These are phyloP conservation scores for Schizophyllum amplum DNA, from an alignment of 1,284 basidiomycete genomes.

Conservation along the genomic window DNA sequence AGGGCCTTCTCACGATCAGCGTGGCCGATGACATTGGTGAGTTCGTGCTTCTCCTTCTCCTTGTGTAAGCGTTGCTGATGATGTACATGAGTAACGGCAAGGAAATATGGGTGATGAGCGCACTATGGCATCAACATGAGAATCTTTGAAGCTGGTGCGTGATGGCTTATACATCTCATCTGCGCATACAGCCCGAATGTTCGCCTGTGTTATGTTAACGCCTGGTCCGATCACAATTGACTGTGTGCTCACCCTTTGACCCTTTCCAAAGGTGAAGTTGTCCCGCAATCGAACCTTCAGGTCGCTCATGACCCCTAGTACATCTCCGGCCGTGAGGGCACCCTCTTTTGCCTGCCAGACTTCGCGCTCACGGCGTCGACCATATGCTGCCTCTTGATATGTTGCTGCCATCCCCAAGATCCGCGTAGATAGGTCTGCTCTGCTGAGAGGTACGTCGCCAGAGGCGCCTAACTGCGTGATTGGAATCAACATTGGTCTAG, in stretches of 20 bases:
- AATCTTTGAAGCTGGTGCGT: neutral
- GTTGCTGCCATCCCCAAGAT: neutral
- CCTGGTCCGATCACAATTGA: too few species aligned
- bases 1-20: neutral
- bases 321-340: neutral
- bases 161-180: neutral
- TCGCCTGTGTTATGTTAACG: neutral
- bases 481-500: too few species aligned
- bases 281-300: slow-evolving; percentile 3
- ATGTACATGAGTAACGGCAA: neutral
- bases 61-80: neutral
- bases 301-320: neutral
- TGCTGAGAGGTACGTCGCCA: neutral
- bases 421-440: neutral
- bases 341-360: neutral
- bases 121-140: slow-evolving; percentile 2
- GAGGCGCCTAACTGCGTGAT: slow-evolving; percentile 2
- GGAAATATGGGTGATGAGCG: neutral
- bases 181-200: slow-evolving; percentile 2
- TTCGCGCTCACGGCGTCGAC: neutral
- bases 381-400: neutral
- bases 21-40: slow-evolving; percentile 2
- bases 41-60: neutral
- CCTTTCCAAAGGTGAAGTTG: neutral
- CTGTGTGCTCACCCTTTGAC: slow-evolving; percentile 3